Conservation (phyloP, 2,329 filamentous ascomycete species). For the Laburnicola sp. region DNA sequence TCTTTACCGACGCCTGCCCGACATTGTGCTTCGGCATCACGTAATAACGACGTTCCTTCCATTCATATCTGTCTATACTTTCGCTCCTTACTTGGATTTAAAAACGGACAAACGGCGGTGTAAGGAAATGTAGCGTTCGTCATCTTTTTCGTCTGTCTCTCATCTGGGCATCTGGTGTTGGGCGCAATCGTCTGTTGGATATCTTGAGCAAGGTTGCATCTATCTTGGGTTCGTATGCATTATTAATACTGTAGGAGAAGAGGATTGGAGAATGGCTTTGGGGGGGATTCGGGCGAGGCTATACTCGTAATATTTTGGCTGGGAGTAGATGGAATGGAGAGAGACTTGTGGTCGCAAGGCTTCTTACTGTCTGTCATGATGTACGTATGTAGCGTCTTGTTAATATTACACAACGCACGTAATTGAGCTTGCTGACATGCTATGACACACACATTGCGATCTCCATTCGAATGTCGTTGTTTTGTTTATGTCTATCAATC, state of each 20-base stretch:
- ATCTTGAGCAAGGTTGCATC: constrained; percentile 3
- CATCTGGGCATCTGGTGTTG: constrained; percentile 10
- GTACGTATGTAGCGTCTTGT: constrained; percentile 12
- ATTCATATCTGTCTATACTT: constrained; percentile 18
- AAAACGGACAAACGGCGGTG: constrained; percentile 7
- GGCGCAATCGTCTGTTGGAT: neutral
- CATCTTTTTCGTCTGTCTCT: neutral
- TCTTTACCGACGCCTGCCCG: neutral
- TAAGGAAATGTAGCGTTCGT: constrained; percentile 5
- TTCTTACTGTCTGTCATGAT: neutral
- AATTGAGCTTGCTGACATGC: constrained; percentile 2
- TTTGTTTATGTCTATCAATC: neutral
- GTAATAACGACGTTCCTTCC: constrained; percentile 20
- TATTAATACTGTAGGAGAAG: constrained; percentile 9
- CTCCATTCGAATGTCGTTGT: neutral
- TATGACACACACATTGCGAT: neutral
- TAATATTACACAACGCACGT: constrained; percentile 4
- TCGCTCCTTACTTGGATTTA: constrained; percentile 20
- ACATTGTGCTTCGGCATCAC: constrained; percentile 9
- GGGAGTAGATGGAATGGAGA: constrained; percentile 1
- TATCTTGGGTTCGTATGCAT: constrained; percentile 6
- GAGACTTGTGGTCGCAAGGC: neutral
- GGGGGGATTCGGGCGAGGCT: too few species aligned
- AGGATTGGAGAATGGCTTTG: too few species aligned
- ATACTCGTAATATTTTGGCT: constrained; percentile 1